Base-by-base conservation (phyloP, 352 stramenopile genomes). In the Phytophthora tentaculata region DNA sequence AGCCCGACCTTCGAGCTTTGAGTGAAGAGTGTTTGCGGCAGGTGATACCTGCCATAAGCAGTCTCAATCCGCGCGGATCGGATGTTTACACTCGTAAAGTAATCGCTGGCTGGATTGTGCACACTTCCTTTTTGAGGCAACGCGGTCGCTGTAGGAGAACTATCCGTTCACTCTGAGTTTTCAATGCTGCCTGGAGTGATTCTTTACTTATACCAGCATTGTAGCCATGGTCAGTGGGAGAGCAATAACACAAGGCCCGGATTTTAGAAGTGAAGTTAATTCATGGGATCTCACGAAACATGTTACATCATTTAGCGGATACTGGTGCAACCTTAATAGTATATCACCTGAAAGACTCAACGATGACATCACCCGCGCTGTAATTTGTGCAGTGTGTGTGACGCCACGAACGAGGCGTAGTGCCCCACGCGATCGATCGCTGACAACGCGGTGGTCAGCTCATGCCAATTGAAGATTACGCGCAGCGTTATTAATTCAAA, bases 21-120 rank as follows among this genome's bases (percentile, higher is more conserved):
- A n/a, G n/a, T 14, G 13, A 43, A 43, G 8, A 19, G 10, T 60
- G 52, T 61, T 73, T 73, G 48, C 20, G 65, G 65, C 65, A 56
- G 35, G 2, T 3, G 2, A 1, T 0, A 16, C 16, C 1, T 72
- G 65, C 65, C 65, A 53, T 72, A 72, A 68, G 28, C 48, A n/a
- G 12, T 12, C 23, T 47, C 41, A 32, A 63, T 63, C 61, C 24
- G 29, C 10, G 7, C 14, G 6, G 32, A 56, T 48, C 19, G 17
- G 37, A 13, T 61, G 58, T 65, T 39, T 17, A 28, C 39, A 56
- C 32, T 65, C 24, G 48, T 39, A 39, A 14, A 14, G 32, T 62
- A 62, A 62, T 62, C 56, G 26, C 28, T 45, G n/a, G 9, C 51
- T 43, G 19, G 39, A 54, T 54, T 61, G 32, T 63, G 14, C 44